Base-by-base conservation (phyloP, 306 rosid genomes). In the Morella rubra region DNA sequence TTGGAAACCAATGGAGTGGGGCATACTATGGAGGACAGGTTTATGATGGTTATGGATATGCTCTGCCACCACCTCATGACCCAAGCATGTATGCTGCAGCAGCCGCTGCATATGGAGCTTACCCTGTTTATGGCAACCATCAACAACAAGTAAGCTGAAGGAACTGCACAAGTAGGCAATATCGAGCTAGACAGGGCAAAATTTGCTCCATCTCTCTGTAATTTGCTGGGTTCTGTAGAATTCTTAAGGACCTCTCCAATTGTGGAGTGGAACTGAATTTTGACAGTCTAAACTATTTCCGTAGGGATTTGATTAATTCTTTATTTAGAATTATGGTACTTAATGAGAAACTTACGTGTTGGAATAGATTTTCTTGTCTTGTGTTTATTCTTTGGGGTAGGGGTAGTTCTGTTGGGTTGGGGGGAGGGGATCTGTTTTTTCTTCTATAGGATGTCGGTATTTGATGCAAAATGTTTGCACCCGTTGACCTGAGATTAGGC, bases 131-230 rank as follows among this genome's bases (percentile, higher is more conserved):
- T 74, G 97, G 94, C 62, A 92, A 87, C 74, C 97, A 92, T 84
- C 98, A 93, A 76, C 98, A 96, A 78, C 98, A 93, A 87, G 98
- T 96, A 80, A 96, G 90, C 91, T 91, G 87, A 95, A 50, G 77
- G 76, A 80, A 77, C 76, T 76, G 81, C 85, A 55, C 45, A 14
- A 82, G 77, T 71, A 80, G 83, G 76, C 86, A 77, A 71, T 11
- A 59, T 76, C 70, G 76, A 42, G 50, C 80, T 55, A 73, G 73
- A 71, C 72, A 73, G 79, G 79, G 83, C 50, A 46, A 80, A 74
- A 71, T 74, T 80, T 71, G 41, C 68, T 54, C 71, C 49, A 78
- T 80, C 78, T 60, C 73, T 62, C 83, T 86, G 84, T 89, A 84
- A 83, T 82, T 83, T 79, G 89, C 71, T 77, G 77, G 82, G 82